phyloP scores from a whole-genome alignment of 1,139 yeast genomes.

The Nakaseomyces kungkrabaensis region DNA sequence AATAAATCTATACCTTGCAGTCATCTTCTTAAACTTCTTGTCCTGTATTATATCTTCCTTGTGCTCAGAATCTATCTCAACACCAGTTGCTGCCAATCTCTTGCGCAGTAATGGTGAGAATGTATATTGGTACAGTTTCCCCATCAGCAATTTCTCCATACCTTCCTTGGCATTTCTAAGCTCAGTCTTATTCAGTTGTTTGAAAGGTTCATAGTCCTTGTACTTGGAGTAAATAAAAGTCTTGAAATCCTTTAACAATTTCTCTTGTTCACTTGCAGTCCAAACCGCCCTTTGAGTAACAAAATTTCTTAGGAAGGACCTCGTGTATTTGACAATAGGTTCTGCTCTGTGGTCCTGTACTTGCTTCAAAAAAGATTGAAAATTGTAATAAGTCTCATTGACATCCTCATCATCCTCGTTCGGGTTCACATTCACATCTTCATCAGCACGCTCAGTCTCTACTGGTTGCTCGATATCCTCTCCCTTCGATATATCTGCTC shows the following conservation, averaged over 20 bases:
- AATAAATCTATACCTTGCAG: conserved; percentile 64
- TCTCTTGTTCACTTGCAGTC: conserved; percentile 67
- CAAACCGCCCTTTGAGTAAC: conserved; percentile 48
- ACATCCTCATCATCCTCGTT: conserved; percentile 9
- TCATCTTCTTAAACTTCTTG: conserved; percentile 42
- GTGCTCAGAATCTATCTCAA: conserved; percentile 39
- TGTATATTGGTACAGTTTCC: conserved; percentile 64
- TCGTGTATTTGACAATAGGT: conserved; percentile 77
- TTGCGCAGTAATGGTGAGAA: conserved; percentile 67
- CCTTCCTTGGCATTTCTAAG: conserved; percentile 80
- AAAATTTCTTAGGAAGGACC: conserved; percentile 72
- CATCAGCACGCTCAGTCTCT: not conserved
- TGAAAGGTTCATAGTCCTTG: conserved; percentile 61
- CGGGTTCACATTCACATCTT: not conserved
- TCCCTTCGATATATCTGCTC: not conserved
- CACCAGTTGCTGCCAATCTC: conserved; percentile 20
- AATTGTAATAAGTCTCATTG: conserved; percentile 39
- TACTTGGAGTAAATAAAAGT: conserved; percentile 60
- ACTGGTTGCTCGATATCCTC: not conserved
- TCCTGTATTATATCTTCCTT: conserved; percentile 58
- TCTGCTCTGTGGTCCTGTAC: conserved; percentile 71
- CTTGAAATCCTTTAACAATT: conserved; percentile 66
- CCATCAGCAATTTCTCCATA: conserved; percentile 85
- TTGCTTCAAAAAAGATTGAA: conserved; percentile 66
- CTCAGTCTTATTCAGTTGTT: conserved; percentile 48